These are phyloP conservation scores for Pseudogymnoascus sp. DNA, from an alignment of 2,329 filamentous ascomycete species.

Conservation along the genomic window DNA sequence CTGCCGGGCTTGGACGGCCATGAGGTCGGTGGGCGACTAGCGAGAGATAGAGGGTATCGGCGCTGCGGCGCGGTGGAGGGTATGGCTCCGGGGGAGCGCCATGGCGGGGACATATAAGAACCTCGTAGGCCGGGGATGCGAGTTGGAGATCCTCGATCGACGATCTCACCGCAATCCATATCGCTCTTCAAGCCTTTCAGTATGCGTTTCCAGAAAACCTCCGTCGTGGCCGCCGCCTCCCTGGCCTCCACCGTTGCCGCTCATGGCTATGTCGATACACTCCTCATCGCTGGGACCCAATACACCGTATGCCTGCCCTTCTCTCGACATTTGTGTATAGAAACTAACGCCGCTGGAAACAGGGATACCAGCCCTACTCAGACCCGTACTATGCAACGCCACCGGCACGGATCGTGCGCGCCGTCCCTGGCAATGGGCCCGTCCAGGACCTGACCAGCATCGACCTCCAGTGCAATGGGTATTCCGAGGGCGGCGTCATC, in stretches of 20 bases:
- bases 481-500: slow-evolving; percentile 37
- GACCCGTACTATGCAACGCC: slow-evolving; percentile 35
- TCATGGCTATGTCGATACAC: slow-evolving; percentile 41
- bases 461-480: slow-evolving; percentile 50
- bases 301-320: slow-evolving; percentile 26
- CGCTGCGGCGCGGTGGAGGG: not conserved
- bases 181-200: slow-evolving; percentile 14
- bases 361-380: slow-evolving; percentile 31
- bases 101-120: not conserved
- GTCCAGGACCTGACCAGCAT: slow-evolving; percentile 43
- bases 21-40: not conserved
- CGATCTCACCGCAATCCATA: slow-evolving; percentile 8
- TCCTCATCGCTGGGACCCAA: slow-evolving; percentile 33
- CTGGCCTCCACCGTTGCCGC: slow-evolving; percentile 35
- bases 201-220: slow-evolving; percentile 1
- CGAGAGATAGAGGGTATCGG: not conserved
- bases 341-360: slow-evolving; percentile 11
- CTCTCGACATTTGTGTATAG: not conserved
- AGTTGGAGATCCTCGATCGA: not conserved
- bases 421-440: slow-evolving; percentile 49
- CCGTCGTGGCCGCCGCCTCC: slow-evolving; percentile 12
- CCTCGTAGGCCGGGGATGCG: not conserved
- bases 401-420: slow-evolving; percentile 47
- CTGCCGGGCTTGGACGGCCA: not conserved
- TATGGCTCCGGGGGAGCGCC: not conserved